Base-by-base conservation (phyloP, 192 early-diverging fungal genomes). In the Dispira parvispora region DNA sequence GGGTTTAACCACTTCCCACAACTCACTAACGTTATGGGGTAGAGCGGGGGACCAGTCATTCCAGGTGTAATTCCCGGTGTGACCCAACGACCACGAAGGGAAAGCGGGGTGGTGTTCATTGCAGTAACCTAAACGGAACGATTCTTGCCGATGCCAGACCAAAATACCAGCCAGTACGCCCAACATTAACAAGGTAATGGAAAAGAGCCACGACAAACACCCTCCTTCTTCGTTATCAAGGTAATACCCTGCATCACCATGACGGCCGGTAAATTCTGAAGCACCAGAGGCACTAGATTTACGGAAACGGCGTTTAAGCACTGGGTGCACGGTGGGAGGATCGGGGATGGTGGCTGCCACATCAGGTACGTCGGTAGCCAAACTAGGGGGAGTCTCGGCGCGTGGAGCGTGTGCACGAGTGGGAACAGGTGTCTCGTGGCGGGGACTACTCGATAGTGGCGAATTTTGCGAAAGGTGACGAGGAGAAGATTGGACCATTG, bases 101-200 rank as follows among this genome's bases (percentile, higher is more conserved):
- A 13, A 13, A 28, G 20, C 2, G 11, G 53, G 53, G 11, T 23
- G 3, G 16, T 55, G 53, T 3, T 14, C 53, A 28, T 2, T 28
- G 25, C 53, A 55, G 53, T 55, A 55, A 28, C 53, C 53, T 3
- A 55, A 21, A 21, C 53, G 53, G 53, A 55, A 55, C 53, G 53
- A 55, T 28, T 55, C 53, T 28, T 55, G 53, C 13, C 53, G 53
- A 28, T 55, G 53, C 53, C 53, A 55, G 28, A 55, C 53, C 20
- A 55, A 13, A 13, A 21, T 28, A 55, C 53, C 25, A 13, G 25
- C 20, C 11, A 25, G 25, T 13, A 55, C 25, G 25, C 8, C 53
- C 23, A 26, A 25, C 13, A 23, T 14, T 13, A 55, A 3, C 25
- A 26, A 21, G 25, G 28, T 55, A 14, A 55, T 13, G 3, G 25